These are phyloP conservation scores for Calophaca sinica DNA, from an alignment of 306 rosid species.

Conservation along the genomic window DNA sequence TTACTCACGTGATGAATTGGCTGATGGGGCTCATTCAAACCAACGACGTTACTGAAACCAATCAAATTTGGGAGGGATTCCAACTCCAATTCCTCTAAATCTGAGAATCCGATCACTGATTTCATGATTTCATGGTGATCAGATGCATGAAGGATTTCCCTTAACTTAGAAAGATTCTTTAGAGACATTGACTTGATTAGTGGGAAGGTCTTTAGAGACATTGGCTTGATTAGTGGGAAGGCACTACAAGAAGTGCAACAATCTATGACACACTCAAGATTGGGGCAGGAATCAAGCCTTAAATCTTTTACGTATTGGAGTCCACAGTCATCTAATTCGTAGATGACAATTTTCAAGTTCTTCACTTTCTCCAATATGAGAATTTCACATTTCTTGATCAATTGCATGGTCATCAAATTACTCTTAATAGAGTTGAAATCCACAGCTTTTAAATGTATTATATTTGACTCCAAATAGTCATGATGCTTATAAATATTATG, in stretches of 20 bases:
- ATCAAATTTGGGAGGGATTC: not conserved
- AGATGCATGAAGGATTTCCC: not conserved
- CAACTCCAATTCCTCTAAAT: not conserved
- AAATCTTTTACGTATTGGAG: conserved; percentile 15
- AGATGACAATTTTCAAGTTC: conserved; percentile 17
- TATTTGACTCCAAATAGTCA: conserved; percentile 15
- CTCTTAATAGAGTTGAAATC: not conserved
- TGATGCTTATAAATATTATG: not conserved
- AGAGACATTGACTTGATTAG: not conserved
- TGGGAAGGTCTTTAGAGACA: no score
- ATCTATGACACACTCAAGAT: conserved; percentile 12
- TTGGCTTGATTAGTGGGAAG: not conserved
- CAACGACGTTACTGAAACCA: not conserved
- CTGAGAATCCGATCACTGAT: not conserved
- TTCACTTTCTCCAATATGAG: not conserved
- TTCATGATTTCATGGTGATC: not conserved
- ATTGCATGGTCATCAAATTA: not conserved
- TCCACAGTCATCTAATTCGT: not conserved
- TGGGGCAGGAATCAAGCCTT: not conserved
- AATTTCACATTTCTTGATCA: conserved; percentile 29
- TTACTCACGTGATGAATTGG: not conserved
- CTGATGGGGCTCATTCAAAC: not conserved
- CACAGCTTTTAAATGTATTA: not conserved
- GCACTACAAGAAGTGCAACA: not conserved
- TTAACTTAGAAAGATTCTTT: no score